phyloP scores from a whole-genome alignment of 257 asterid genomes.

The Solanum chilense region DNA sequence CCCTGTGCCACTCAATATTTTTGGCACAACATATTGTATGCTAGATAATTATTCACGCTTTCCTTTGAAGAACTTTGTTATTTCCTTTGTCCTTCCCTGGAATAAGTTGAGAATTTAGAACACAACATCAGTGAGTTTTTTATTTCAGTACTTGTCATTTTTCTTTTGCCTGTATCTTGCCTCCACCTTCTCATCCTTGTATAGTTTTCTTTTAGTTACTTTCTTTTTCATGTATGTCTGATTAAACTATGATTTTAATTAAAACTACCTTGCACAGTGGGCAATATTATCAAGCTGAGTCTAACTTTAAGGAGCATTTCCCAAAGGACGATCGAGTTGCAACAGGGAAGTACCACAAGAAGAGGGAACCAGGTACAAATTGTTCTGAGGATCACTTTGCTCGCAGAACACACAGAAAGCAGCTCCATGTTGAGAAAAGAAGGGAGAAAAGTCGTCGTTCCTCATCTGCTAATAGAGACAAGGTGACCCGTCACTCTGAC shows the following conservation, averaged over 20 bases:
- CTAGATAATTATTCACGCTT: background rate
- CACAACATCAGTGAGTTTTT: background rate
- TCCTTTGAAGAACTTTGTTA: background rate
- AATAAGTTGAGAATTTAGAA: background rate
- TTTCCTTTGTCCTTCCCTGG: background rate
- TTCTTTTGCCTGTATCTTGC: background rate
- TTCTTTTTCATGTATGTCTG: background rate
- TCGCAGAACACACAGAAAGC: slow-evolving; percentile 24
- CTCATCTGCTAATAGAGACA: slow-evolving; percentile 34
- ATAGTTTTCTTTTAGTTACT: background rate
- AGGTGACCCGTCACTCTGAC: slow-evolving; percentile 27
- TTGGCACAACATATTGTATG: background rate
- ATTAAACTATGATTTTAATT: background rate
- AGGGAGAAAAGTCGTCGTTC: slow-evolving; percentile 28
- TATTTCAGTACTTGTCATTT: background rate
- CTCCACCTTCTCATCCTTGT: background rate
- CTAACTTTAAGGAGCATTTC: slow-evolving; percentile 18
- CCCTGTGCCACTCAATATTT: background rate
- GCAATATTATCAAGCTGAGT: slow-evolving; percentile 23
- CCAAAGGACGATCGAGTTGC: slow-evolving; percentile 13
- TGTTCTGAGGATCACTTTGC: slow-evolving; percentile 43
- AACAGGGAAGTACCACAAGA: slow-evolving; percentile 16
- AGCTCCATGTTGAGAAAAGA: slow-evolving; percentile 32
- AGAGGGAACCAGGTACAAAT: slow-evolving; percentile 25
- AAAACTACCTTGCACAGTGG: slow-evolving; percentile 21